These are phyloP conservation scores for Cercospora nicotianae DNA, from an alignment of 2,329 filamentous ascomycete genomes.

Conservation along the genomic window DNA sequence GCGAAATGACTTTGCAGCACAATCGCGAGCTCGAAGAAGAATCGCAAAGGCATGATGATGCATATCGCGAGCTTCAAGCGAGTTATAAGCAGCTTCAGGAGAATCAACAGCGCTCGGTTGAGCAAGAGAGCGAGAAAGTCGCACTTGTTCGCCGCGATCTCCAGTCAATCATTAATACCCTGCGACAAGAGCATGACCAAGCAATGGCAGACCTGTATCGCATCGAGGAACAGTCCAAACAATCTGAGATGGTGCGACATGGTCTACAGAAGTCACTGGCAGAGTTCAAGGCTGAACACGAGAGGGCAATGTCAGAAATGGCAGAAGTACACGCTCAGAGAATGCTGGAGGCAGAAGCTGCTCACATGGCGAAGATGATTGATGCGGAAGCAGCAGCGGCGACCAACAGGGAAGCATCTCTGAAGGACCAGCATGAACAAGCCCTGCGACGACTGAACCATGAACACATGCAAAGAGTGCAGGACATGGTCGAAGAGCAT, in stretches of 20 bases:
- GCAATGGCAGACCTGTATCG: constrained; percentile 11
- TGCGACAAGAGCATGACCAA: constrained; percentile 7
- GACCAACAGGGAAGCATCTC: constrained; percentile 1
- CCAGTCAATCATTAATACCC: neutral
- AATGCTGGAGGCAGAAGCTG: constrained; percentile 12
- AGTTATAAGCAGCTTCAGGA: constrained; percentile 25
- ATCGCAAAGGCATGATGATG: constrained; percentile 26
- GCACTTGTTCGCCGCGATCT: constrained; percentile 1
- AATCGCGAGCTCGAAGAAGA: constrained; percentile 32
- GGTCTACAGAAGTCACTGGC: constrained; percentile 16
- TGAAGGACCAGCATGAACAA: constrained; percentile 19
- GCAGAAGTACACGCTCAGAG: constrained; percentile 14
- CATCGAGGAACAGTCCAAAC: constrained; percentile 18
- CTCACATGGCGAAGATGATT: constrained; percentile 13
- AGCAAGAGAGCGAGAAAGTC: constrained; percentile 2
- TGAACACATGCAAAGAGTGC: constrained; percentile 23
- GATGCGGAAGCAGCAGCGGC: constrained; percentile 14
- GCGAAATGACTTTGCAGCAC: constrained; percentile 25
- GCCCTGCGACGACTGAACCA: constrained; percentile 14
- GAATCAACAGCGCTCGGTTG: constrained; percentile 15
- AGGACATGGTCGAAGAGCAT: constrained; percentile 20
- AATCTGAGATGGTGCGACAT: constrained; percentile 9
- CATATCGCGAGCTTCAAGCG: constrained; percentile 26
- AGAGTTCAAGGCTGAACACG: constrained; percentile 18
- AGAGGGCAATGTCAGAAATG: constrained; percentile 12